A percentile compares a stretch with the other conserved stretches of the same genome.
These are phyloP conservation scores for Arbutus unedo DNA, from an alignment of 148 eudicot genomes.

Conservation along the genomic window DNA sequence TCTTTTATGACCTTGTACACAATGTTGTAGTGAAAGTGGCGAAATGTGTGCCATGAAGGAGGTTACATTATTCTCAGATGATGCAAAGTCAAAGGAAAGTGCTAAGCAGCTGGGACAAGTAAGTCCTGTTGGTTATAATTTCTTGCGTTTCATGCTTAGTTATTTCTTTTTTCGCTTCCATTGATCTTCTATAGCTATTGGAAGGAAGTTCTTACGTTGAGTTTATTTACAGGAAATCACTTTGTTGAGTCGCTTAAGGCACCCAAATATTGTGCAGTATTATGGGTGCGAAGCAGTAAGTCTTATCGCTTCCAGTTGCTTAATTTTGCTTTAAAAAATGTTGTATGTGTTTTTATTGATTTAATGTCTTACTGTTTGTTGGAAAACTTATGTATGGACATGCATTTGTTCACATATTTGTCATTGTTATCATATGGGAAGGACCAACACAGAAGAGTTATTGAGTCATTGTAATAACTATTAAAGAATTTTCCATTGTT, in stretches of 20 bases:
- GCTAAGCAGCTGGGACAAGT: constrained; percentile 94
- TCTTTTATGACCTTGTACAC: not conserved
- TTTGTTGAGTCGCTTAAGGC: constrained; percentile 76
- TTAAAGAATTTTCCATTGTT: not conserved
- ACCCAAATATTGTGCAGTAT: constrained; percentile 96
- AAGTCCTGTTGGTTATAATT: constrained; percentile 15
- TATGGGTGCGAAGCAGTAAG: constrained; percentile 89
- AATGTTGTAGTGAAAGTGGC: constrained; percentile 67
- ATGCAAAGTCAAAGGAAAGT: constrained; percentile 93
- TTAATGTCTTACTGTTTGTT: not conserved
- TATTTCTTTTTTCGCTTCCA: not conserved
- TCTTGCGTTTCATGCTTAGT: not conserved
- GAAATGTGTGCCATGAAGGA: constrained; percentile 99
- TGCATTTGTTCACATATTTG: not conserved
- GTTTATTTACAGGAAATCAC: constrained; percentile 64
- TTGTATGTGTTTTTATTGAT: not conserved
- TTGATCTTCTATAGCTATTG: not conserved
- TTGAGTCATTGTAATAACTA: not conserved
- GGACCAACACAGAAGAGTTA: not conserved
- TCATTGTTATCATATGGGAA: not conserved
- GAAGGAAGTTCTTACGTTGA: constrained; percentile 16
- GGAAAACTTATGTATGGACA: not conserved
- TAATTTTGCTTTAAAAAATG: not conserved
- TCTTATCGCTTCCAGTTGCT: constrained; percentile 13
- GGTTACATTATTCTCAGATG: constrained; percentile 90